phyloP scores from a whole-genome alignment of 768 basidiomycete genomes.

The Wakefieldia striispora region DNA sequence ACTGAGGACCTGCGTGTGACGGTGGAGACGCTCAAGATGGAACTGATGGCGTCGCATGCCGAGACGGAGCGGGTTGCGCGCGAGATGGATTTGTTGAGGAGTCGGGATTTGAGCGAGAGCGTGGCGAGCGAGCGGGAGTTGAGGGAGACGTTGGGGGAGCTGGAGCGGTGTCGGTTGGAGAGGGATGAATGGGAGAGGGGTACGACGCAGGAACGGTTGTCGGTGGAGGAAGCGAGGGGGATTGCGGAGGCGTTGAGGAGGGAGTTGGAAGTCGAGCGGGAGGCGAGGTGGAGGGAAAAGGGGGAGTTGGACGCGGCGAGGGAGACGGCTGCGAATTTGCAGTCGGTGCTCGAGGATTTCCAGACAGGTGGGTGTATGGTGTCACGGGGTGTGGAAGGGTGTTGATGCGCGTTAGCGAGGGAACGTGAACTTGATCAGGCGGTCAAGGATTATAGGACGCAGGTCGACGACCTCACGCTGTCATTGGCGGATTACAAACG shows the following conservation, averaged over 20 bases:
- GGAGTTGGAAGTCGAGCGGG: constrained; percentile 66
- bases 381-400: not conserved
- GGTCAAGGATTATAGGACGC: constrained; percentile 77
- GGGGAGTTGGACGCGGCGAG: constrained; percentile 62
- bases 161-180: constrained; percentile 84
- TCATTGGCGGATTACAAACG: constrained; percentile 89
- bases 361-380: constrained; percentile 66
- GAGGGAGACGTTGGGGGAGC: constrained; percentile 77
- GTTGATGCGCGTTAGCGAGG: constrained; percentile 55
- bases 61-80: constrained; percentile 69
- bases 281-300: constrained; percentile 52
- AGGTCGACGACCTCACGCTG: constrained; percentile 64
- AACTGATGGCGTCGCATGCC: constrained; percentile 71
- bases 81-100: constrained; percentile 70
- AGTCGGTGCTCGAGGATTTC: constrained; percentile 94
- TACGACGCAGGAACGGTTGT: constrained; percentile 62
- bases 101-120: constrained; percentile 64
- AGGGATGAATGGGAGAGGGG: constrained; percentile 69
- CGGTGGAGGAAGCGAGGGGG: constrained; percentile 68
- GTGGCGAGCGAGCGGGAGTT: constrained; percentile 74
- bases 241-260: constrained; percentile 53
- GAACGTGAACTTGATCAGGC: constrained; percentile 88
- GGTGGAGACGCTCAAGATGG: constrained; percentile 75
- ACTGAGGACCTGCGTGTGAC: constrained; percentile 72
- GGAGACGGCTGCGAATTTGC: constrained; percentile 79